phyloP scores from a whole-genome alignment of 2,329 filamentous ascomycete species.

The Biscogniauxia sp. region DNA sequence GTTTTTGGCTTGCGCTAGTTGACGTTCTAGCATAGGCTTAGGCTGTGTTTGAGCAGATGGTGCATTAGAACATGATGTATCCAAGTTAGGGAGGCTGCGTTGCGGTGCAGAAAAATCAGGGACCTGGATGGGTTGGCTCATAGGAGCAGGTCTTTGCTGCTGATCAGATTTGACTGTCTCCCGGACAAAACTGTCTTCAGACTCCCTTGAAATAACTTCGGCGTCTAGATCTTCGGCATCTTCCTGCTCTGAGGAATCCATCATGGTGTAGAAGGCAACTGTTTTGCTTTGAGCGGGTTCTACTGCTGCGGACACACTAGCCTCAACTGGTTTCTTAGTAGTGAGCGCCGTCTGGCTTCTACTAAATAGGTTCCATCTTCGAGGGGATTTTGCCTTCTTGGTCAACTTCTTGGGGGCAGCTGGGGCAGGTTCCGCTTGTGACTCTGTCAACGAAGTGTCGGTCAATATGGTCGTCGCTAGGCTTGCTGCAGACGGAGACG shows the following conservation, averaged over 20 bases:
- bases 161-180: constrained; percentile 9
- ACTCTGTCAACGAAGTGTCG: constrained; percentile 51
- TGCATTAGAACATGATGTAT: not conserved
- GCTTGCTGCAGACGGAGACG: constrained; percentile 53
- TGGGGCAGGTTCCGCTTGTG: constrained; percentile 36
- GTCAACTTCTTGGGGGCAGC: constrained; percentile 51
- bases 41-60: constrained; percentile 4
- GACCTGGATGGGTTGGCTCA: constrained; percentile 6
- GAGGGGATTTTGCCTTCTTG: constrained; percentile 54
- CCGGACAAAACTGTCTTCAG: constrained; percentile 35
- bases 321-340: constrained; percentile 38
- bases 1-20: not conserved
- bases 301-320: constrained; percentile 46
- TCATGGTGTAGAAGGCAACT: constrained; percentile 59
- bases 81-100: not conserved
- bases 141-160: constrained; percentile 18
- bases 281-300: constrained; percentile 49
- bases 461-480: constrained; percentile 56
- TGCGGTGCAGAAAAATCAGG: constrained; percentile 8
- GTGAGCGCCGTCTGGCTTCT: constrained; percentile 47
- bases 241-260: constrained; percentile 57
- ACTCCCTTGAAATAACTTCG: constrained; percentile 51
- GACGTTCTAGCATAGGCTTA: constrained; percentile 1
- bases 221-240: constrained; percentile 38
- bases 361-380: constrained; percentile 64